Base-by-base conservation (phyloP, 108 stramenopile genomes). In the Seminavis robusta region DNA sequence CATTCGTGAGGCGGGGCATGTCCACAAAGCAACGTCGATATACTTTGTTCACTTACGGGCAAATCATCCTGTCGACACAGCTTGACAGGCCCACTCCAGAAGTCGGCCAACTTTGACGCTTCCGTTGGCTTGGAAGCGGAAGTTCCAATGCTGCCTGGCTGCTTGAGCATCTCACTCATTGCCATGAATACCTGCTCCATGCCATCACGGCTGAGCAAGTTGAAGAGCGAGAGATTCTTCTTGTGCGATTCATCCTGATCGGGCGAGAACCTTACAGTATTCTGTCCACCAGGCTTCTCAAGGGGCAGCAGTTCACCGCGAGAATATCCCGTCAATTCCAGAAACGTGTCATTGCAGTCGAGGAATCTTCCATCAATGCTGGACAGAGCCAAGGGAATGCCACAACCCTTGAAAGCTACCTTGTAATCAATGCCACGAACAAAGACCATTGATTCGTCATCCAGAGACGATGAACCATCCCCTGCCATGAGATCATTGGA, bases 351-450 rank as follows among this genome's bases (percentile, higher is more conserved):
- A 57, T 92, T 92, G 68, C 87, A 86, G 40, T 86, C 87, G 6
- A 88, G 53, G 23, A 92, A 83, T 0, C 85, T 65, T 13, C 91
- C 91, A 56, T 92, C 91, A 29, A 92, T 76, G 47, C 76, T 83
- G 15, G 83, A 59, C 15, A 92, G 64, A 0, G 80, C 82, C 49
- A 87, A 49, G 4, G 90, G 72, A 28, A 86, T 65, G 0, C 72
- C 69, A 49, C 82, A 85, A 33, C 53, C 48, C 11, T 49, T 34
- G 59, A 92, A 92, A 31, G 89, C 60, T 32, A 27, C 68, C 54
- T 61, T 70, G 65, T 88, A 92, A 45, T 92, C 87, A 32, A 88
- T 65, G n/a, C 76, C 80, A 7, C 57, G 73, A 10, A 83, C 78
- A 56, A 81, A 85, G 15, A 73, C 58, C n/a, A 55, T 19, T 23